Conservation (phyloP, 495 filamentous ascomycete species). For the Xylaria castorea region DNA sequence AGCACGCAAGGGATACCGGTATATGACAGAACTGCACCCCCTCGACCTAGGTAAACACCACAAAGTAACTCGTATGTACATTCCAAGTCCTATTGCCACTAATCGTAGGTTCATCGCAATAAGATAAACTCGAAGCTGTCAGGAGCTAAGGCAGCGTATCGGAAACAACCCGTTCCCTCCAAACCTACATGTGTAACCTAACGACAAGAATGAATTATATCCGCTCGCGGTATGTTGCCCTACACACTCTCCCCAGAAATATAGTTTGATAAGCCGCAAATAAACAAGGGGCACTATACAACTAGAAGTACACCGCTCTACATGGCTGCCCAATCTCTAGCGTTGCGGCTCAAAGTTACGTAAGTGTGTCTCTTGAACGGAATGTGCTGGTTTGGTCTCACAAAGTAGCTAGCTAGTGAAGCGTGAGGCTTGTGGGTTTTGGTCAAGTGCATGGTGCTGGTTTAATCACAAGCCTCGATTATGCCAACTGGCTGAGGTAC, state of each 20-base stretch:
- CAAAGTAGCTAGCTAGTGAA: neutral
- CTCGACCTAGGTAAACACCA: neutral
- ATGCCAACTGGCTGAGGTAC: neutral
- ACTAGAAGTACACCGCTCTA: neutral
- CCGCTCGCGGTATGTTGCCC: neutral
- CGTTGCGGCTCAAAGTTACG: neutral
- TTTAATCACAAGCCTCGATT: conserved; percentile 2
- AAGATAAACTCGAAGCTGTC: conserved; percentile 1
- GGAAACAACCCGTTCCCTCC: conserved; percentile 14
- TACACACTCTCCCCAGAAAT: neutral
- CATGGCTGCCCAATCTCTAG: conserved; percentile 6
- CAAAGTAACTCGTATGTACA: neutral
- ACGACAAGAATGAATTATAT: neutral
- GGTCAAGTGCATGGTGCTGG: neutral
- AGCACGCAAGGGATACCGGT: conserved; percentile 14
- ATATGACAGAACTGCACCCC: neutral
- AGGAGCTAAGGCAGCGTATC: conserved; percentile 24
- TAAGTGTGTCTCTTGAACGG: conserved; percentile 3
- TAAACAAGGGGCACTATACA: conserved; percentile 8
- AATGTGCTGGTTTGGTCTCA: neutral
- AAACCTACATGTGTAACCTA: neutral
- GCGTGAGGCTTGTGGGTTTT: neutral
- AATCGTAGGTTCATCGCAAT: neutral
- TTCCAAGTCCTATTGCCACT: neutral
- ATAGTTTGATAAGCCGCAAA: neutral